These are phyloP conservation scores for Mortierella sp. DNA, from an alignment of 371 early-diverging fungal species.

Conservation along the genomic window DNA sequence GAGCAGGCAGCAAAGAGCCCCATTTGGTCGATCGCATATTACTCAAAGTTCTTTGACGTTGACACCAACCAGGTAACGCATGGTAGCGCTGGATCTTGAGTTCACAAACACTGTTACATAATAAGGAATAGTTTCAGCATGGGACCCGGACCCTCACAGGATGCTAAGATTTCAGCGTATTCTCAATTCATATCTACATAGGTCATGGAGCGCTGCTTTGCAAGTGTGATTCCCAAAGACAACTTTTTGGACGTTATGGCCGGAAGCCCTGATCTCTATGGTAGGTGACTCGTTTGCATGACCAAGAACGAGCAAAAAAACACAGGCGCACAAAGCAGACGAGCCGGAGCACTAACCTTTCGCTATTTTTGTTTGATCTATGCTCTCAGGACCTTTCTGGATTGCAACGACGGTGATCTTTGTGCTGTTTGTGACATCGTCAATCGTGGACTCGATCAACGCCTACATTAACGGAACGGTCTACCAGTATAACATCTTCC, in stretches of 20 bases:
- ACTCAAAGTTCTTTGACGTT: slow-evolving; percentile 91
- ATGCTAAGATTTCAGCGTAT: not conserved
- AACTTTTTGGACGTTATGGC: slow-evolving; percentile 66
- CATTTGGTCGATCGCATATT: slow-evolving; percentile 90
- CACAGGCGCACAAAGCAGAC: too few relatives aligned
- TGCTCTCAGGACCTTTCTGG: slow-evolving; percentile 91
- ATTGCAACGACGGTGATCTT: slow-evolving; percentile 95
- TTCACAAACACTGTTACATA: not conserved
- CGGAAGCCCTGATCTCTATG: slow-evolving; percentile 79
- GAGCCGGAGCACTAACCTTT: not conserved
- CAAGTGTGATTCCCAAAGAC: slow-evolving; percentile 65
- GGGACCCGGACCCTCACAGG: not conserved
- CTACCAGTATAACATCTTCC: slow-evolving; percentile 84
- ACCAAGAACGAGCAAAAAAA: not conserved
- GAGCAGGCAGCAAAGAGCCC: slow-evolving; percentile 56
- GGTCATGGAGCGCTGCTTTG: slow-evolving; percentile 69
- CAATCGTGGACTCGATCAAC: slow-evolving; percentile 87
- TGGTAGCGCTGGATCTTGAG: not conserved
- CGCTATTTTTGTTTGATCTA: not conserved
- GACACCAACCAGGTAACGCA: slow-evolving; percentile 81
- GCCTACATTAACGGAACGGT: slow-evolving; percentile 72
- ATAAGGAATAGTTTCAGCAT: not conserved
- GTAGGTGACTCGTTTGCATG: slow-evolving; percentile 41
- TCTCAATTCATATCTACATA: slow-evolving; percentile 21
- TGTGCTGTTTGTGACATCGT: slow-evolving; percentile 90